Percentiles rank a stretch among this genome's conserved stretches.
These are phyloP conservation scores for Borealophlyctis nickersoniae DNA, from an alignment of 192 early-diverging fungal genomes.

Conservation along the genomic window DNA sequence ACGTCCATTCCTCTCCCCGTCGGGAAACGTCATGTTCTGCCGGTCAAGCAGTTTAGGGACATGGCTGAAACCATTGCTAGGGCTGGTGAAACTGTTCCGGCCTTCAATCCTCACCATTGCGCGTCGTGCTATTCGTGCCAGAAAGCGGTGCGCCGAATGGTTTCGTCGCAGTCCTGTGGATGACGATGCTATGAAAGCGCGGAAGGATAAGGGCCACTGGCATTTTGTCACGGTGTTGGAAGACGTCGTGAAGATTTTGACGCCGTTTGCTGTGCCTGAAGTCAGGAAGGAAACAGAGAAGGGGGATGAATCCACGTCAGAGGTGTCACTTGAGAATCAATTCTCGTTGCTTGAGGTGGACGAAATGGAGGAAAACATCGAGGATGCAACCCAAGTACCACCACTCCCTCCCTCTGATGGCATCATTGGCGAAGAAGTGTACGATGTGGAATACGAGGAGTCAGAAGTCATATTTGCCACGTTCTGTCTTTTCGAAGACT, in stretches of 20 bases:
- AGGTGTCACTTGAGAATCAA: slow-evolving; percentile 1
- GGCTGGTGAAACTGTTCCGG: not conserved
- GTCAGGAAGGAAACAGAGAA: no score
- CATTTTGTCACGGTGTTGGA: slow-evolving; percentile 13
- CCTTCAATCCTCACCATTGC: not conserved
- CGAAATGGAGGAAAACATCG: not conserved
- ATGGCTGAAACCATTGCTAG: slow-evolving; percentile 2
- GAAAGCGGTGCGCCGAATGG: slow-evolving; percentile 10
- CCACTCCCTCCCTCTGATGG: no score
- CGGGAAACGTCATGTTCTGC: not conserved
- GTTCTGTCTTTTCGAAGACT: slow-evolving; percentile 11
- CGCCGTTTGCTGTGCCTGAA: slow-evolving; percentile 1
- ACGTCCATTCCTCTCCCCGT: not conserved
- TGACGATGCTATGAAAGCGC: not conserved
- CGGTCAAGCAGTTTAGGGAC: slow-evolving; percentile 1
- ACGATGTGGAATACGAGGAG: not conserved
- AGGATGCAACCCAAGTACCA: no score
- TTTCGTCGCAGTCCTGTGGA: not conserved
- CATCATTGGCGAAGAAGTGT: not conserved
- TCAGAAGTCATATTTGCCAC: slow-evolving; percentile 3
- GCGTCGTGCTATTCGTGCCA: slow-evolving; percentile 1
- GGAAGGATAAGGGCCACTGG: slow-evolving; percentile 6
- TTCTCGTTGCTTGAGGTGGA: slow-evolving; percentile 6
- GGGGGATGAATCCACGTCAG: not conserved
- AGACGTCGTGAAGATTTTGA: not conserved